These are phyloP conservation scores for Diaporthe eres DNA, from an alignment of 2,329 filamentous ascomycete species.

Conservation along the genomic window DNA sequence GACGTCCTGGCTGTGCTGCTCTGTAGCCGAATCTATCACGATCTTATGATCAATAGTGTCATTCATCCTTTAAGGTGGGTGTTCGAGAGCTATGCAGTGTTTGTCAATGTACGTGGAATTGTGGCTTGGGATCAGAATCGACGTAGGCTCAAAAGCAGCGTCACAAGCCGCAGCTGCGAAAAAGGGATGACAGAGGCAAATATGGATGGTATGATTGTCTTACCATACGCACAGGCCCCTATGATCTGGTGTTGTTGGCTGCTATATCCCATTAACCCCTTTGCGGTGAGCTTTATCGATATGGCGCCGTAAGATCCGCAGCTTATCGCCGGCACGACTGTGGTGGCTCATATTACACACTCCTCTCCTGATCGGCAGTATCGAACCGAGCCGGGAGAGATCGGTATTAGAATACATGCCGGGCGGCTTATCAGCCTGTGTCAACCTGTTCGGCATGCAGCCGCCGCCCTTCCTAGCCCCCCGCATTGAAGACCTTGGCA, in stretches of 20 bases:
- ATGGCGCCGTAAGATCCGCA: neutral
- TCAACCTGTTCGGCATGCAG: neutral
- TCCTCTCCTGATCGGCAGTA: neutral
- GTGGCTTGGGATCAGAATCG: neutral
- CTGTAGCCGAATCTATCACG: neutral
- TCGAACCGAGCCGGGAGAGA: constrained; percentile 2
- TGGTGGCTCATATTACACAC: neutral
- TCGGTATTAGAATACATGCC: constrained; percentile 9
- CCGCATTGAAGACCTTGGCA: neutral
- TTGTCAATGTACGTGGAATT: neutral
- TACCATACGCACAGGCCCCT: neutral
- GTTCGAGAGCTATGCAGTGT: neutral
- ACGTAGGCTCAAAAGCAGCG: neutral
- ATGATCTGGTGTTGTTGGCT: neutral
- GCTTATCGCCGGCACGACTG: constrained; percentile 5
- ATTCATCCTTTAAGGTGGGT: neutral
- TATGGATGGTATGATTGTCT: neutral
- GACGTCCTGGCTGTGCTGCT: neutral
- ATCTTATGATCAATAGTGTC: neutral
- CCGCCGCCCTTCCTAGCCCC: neutral
- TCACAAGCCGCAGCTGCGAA: neutral
- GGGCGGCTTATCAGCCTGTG: constrained; percentile 5
- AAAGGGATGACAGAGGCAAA: neutral
- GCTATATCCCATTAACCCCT: neutral
- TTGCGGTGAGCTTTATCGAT: neutral